A percentile compares a stretch with the other conserved stretches of the same genome.
Conservation (phyloP, 2,329 filamentous ascomycete genomes). For the Kalaharituber pfeilii region DNA sequence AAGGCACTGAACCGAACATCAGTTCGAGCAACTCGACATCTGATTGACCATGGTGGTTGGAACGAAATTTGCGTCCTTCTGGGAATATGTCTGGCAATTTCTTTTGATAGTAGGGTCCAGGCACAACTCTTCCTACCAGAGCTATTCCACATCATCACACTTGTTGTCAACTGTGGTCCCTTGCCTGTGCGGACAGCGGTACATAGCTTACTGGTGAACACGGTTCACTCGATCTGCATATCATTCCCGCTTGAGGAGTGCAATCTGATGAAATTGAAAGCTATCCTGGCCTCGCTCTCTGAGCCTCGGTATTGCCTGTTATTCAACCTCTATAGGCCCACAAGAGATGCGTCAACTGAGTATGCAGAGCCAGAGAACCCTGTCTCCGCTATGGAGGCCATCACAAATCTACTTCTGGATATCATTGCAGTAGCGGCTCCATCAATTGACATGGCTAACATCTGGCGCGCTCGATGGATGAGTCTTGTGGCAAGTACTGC, state of each 20-base stretch:
- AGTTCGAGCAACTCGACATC: conserved; percentile 44
- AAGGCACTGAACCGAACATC: conserved; percentile 52
- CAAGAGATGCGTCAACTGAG: conserved; percentile 14
- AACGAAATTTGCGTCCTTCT: conserved; percentile 50
- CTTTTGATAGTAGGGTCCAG: conserved; percentile 50
- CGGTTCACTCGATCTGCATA: conserved; percentile 49
- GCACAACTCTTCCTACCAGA: conserved; percentile 51
- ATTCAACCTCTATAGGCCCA: conserved; percentile 29
- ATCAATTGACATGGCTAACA: conserved; percentile 46
- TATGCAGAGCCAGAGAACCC: background rate
- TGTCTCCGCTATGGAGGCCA: conserved; percentile 35
- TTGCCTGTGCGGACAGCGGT: conserved; percentile 41
- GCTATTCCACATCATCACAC: conserved; percentile 52
- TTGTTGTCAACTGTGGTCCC: conserved; percentile 49
- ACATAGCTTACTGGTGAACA: conserved; percentile 47
- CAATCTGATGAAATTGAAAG: conserved; percentile 38
- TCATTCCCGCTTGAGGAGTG: conserved; percentile 46
- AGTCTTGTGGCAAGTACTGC: conserved; percentile 54
- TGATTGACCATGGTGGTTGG: conserved; percentile 52
- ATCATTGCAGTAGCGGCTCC: conserved; percentile 46
- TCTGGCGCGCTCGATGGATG: conserved; percentile 57
- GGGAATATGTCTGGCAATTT: conserved; percentile 47
- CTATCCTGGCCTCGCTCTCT: conserved; percentile 41
- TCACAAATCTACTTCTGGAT: conserved; percentile 46
- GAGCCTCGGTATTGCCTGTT: conserved; percentile 44